Evolutionary conservation across 73 alveolate species (phyloP).

Genomic region (Diophrys sp.): DNA sequence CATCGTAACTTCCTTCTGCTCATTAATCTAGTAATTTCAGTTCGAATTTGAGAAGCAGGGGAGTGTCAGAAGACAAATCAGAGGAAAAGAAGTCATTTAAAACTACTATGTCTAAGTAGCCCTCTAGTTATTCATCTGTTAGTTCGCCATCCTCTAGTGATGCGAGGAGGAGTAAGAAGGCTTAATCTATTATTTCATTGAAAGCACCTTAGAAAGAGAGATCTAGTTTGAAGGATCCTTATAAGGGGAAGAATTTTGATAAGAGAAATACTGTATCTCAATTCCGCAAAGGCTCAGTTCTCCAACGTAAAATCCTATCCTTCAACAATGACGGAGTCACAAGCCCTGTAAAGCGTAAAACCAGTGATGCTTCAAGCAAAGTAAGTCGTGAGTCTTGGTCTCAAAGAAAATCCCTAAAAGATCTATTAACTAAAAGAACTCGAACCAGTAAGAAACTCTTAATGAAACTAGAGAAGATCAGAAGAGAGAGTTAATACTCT

Average conservation of each 20-base stretch:
- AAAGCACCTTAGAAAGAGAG: neutral
- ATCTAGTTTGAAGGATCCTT: neutral
- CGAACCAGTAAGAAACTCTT: neutral
- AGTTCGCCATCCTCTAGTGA: neutral
- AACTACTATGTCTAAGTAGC: neutral
- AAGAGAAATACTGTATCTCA: neutral
- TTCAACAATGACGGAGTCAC: neutral
- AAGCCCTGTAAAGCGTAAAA: neutral
- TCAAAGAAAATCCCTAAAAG: neutral
- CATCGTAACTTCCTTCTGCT: no score
- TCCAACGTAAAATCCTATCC: neutral
- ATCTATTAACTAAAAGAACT: neutral
- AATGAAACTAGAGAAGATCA: neutral
- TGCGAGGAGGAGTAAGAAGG: neutral
- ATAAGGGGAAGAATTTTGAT: neutral
- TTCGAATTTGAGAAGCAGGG: neutral
- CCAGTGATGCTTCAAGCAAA: neutral
- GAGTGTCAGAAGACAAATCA: neutral
- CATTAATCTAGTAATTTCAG: no score
- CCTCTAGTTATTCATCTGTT: neutral
- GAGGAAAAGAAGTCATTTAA: neutral
- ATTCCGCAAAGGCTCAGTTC: neutral
- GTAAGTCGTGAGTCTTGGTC: neutral
- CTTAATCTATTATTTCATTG: neutral
- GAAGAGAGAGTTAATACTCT: neutral